phyloP scores from a whole-genome alignment of 768 basidiomycete species.

The Leccinum variicolor region DNA sequence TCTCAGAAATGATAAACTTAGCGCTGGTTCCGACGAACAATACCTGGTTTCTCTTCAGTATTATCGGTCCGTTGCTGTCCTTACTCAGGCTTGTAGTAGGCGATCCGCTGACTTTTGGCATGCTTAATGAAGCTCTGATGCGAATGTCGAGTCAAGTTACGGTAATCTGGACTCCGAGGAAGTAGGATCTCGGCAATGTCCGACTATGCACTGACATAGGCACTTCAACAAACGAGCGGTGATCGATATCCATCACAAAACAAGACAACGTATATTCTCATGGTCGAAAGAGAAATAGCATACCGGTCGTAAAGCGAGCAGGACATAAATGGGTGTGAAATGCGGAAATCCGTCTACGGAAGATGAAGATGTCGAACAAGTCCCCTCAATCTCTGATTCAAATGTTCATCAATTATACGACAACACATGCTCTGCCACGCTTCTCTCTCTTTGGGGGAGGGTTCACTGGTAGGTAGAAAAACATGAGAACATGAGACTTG shows the following conservation, averaged over 20 bases:
- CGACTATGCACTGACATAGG: background rate
- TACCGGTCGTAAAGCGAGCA: conserved; percentile 67
- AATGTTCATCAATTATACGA: conserved; percentile 52
- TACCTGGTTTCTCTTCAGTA: conserved; percentile 27
- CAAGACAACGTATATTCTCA: conserved; percentile 38
- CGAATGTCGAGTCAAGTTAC: background rate
- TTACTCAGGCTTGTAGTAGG: conserved; percentile 1
- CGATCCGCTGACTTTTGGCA: conserved; percentile 37
- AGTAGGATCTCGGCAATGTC: background rate
- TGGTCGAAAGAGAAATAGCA: conserved; percentile 35
- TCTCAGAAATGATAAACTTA: conserved; percentile 1
- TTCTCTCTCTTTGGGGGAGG: conserved; percentile 63
- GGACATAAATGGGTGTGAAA: conserved; percentile 67
- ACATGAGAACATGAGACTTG: conserved; percentile 11
- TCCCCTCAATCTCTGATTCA: conserved; percentile 18
- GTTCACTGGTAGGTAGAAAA: conserved; percentile 56
- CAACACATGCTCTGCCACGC: conserved; percentile 55
- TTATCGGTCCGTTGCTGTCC: background rate
- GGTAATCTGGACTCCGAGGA: background rate
- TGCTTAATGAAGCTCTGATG: conserved; percentile 12
- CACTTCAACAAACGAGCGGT: background rate
- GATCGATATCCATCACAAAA: conserved; percentile 13
- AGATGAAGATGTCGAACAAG: conserved; percentile 19
- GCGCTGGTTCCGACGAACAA: background rate
- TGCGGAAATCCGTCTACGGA: conserved; percentile 37